Evolutionary conservation across 139 green algal genomes (phyloP).

Genomic region (Chlamydomonas sp.): DNA sequence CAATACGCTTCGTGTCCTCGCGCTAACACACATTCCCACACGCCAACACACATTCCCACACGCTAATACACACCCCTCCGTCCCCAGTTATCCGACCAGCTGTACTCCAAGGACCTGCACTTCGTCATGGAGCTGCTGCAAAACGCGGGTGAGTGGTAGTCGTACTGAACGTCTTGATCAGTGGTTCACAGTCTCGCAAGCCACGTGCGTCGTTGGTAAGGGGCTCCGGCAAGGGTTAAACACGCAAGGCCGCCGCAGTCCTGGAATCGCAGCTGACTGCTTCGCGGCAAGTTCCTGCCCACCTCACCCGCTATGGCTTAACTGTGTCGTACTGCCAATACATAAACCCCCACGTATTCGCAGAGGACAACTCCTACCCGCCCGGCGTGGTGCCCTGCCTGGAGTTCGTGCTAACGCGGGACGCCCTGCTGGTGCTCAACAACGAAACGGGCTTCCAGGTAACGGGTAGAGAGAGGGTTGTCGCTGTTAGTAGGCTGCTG

Average conservation of each 20-base stretch:
- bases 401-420: constrained; percentile 35
- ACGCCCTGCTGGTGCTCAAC: constrained; percentile 28
- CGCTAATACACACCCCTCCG: not conserved
- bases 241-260: too few relatives aligned
- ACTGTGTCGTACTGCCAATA: too few relatives aligned
- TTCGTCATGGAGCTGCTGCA: constrained; percentile 63
- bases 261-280: too few relatives aligned
- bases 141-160: constrained; percentile 37
- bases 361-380: constrained; percentile 43
- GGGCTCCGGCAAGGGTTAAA: too few relatives aligned
- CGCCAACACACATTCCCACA: not conserved
- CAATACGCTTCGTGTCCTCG: not conserved
- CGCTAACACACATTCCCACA: not conserved
- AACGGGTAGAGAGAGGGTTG: not conserved
- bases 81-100: constrained; percentile 25
- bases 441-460: constrained; percentile 7
- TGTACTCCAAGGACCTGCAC: constrained; percentile 52
- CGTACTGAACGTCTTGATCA: too few relatives aligned
- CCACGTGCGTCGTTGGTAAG: not conserved
- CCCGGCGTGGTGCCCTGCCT: constrained; percentile 27
- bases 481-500: too few relatives aligned
- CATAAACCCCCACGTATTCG: not conserved
- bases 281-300: too few relatives aligned
- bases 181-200: not conserved
- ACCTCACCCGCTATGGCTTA: not conserved